phyloP scores from a whole-genome alignment of 1,284 basidiomycete species.

The Puccinia horiana region DNA sequence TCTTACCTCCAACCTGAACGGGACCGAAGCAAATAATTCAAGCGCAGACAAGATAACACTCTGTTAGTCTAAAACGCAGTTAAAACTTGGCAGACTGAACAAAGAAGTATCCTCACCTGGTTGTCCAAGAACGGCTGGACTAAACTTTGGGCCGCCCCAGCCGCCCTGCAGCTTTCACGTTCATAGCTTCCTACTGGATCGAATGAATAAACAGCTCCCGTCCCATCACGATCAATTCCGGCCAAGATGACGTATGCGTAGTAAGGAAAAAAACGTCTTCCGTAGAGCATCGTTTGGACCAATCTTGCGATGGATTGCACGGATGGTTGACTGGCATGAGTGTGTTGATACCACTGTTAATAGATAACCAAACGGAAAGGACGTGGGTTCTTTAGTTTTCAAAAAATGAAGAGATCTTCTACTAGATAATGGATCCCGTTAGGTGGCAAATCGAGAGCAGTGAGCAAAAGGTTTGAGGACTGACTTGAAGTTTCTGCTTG shows the following conservation, averaged over 20 bases:
- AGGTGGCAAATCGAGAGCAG: neutral
- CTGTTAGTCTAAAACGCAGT: too few relatives aligned
- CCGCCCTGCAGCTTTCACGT: slow-evolving; percentile 87
- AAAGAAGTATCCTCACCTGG: slow-evolving; percentile 66
- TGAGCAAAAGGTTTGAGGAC: slow-evolving; percentile 51
- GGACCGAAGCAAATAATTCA: neutral
- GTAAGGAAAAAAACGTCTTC: slow-evolving; percentile 90
- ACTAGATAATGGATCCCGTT: neutral
- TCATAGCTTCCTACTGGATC: slow-evolving; percentile 95
- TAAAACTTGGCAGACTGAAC: neutral
- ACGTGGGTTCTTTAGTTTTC: neutral
- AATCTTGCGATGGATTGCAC: slow-evolving; percentile 85
- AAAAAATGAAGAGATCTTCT: neutral
- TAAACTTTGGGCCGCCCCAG: slow-evolving; percentile 83
- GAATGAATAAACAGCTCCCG: slow-evolving; percentile 93
- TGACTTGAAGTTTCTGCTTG: slow-evolving; percentile 84
- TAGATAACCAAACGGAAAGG: slow-evolving; percentile 1
- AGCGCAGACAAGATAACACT: too few relatives aligned
- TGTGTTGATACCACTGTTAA: slow-evolving; percentile 87
- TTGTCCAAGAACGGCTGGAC: slow-evolving; percentile 96
- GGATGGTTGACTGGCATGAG: slow-evolving; percentile 89
- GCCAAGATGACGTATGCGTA: slow-evolving; percentile 93
- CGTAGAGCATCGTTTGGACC: slow-evolving; percentile 94
- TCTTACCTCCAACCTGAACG: slow-evolving; percentile 88
- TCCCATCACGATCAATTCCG: slow-evolving; percentile 88